phyloP scores from a whole-genome alignment of 1,284 basidiomycete species.

The Ustilago lituana region DNA sequence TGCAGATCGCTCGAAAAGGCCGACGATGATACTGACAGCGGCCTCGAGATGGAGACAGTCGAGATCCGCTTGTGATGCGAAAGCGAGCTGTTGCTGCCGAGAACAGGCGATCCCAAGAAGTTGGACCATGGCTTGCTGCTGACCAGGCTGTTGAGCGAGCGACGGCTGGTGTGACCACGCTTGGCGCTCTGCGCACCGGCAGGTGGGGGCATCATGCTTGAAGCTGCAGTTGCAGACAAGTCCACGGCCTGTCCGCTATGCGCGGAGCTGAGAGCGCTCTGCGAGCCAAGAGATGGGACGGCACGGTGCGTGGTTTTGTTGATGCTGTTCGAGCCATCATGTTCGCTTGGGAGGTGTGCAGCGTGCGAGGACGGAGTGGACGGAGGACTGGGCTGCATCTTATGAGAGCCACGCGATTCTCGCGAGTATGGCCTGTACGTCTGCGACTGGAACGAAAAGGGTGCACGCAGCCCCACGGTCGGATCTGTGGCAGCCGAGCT shows the following conservation, averaged over 20 bases:
- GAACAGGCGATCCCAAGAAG: slow-evolving; percentile 28
- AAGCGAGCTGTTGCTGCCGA: slow-evolving; percentile 15
- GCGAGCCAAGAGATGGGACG: slow-evolving; percentile 11
- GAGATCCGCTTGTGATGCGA: slow-evolving; percentile 29
- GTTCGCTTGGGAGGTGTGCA: background rate
- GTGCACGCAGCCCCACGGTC: slow-evolving; percentile 4
- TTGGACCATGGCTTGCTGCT: slow-evolving; percentile 34
- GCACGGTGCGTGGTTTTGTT: slow-evolving; percentile 10
- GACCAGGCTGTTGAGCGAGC: slow-evolving; percentile 41
- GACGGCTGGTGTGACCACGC: slow-evolving; percentile 30
- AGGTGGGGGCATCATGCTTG: slow-evolving; percentile 18
- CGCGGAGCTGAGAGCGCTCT: background rate
- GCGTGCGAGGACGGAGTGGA: slow-evolving; percentile 7
- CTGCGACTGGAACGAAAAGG: slow-evolving; percentile 36
- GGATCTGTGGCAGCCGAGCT: slow-evolving; percentile 17
- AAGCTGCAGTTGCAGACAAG: background rate
- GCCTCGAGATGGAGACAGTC: slow-evolving; percentile 30
- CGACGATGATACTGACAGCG: slow-evolving; percentile 41
- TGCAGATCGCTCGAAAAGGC: slow-evolving; percentile 22
- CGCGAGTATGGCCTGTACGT: slow-evolving; percentile 23
- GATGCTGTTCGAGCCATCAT: background rate
- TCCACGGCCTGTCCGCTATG: background rate
- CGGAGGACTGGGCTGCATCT: slow-evolving; percentile 5
- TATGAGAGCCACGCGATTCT: slow-evolving; percentile 10
- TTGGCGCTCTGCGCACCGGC: background rate